Evolutionary conservation across 805 yeast genomes (phyloP).

Genomic region (Candida nemodendra): DNA sequence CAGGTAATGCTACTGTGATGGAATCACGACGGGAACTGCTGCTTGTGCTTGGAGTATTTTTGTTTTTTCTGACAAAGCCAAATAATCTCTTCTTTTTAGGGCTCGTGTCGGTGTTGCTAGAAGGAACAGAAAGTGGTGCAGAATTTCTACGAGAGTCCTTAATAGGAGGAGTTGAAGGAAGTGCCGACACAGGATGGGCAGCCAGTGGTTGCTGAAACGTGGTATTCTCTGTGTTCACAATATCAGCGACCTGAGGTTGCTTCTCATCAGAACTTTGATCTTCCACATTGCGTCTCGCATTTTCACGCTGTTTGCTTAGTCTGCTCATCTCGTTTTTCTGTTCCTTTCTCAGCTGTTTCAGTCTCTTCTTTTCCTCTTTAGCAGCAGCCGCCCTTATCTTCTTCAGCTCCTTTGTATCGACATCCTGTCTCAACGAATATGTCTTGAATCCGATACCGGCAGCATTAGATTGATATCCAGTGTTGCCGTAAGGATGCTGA

Average conservation of each 20-base stretch:
- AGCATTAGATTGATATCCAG: slow-evolving; percentile 28
- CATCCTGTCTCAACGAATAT: slow-evolving; percentile 29
- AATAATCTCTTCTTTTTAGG: slow-evolving; percentile 8
- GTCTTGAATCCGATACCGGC: slow-evolving; percentile 29
- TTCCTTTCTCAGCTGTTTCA: slow-evolving; percentile 23
- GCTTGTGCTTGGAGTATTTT: neutral
- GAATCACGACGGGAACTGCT: slow-evolving; percentile 1
- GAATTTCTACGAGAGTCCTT: too few species aligned
- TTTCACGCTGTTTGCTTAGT: slow-evolving; percentile 26
- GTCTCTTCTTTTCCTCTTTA: slow-evolving; percentile 21
- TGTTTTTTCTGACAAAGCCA: slow-evolving; percentile 8
- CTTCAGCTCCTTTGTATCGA: slow-evolving; percentile 15
- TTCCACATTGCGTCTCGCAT: slow-evolving; percentile 20
- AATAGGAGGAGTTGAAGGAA: neutral
- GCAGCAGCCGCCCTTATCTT: slow-evolving; percentile 15
- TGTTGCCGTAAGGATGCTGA: neutral
- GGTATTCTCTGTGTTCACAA: neutral
- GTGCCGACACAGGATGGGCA: neutral
- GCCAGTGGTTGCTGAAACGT: too few species aligned
- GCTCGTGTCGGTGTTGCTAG: slow-evolving; percentile 1
- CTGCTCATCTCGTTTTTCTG: slow-evolving; percentile 23
- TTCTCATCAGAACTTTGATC: slow-evolving; percentile 5
- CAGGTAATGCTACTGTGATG: slow-evolving; percentile 7
- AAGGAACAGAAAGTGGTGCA: too few species aligned
- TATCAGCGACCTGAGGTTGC: slow-evolving; percentile 3